Percentiles rank a stretch among this genome's conserved stretches.
phyloP scores from a whole-genome alignment of 2,329 filamentous ascomycete species.

The Fusarium sp. region DNA sequence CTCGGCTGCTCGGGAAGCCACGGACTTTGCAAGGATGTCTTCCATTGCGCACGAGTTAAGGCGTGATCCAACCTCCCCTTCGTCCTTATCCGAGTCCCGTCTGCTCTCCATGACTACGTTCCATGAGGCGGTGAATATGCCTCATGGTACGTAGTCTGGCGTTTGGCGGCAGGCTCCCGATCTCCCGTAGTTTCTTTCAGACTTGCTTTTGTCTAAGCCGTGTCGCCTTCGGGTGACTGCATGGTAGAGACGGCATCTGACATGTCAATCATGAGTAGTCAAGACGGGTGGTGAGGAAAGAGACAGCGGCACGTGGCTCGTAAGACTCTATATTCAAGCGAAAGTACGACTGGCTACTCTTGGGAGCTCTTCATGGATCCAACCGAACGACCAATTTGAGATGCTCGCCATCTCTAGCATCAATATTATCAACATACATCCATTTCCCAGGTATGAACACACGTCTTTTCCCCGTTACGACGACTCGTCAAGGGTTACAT shows the following conservation, averaged over 20 bases:
- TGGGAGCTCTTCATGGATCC: not conserved
- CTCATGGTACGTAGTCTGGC: not conserved
- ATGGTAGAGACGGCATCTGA: conserved; percentile 32
- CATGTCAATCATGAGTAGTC: conserved; percentile 35
- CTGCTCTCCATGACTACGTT: conserved; percentile 4
- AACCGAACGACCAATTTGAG: not conserved
- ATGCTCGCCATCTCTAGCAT: not conserved
- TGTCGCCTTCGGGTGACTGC: conserved; percentile 28
- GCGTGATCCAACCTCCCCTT: conserved; percentile 25
- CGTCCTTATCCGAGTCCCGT: conserved; percentile 16
- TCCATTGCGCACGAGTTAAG: conserved; percentile 28
- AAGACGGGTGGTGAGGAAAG: conserved; percentile 31
- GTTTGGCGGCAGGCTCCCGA: not conserved
- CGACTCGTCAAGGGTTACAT: not conserved
- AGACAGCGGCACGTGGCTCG: conserved; percentile 28
- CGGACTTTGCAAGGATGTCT: conserved; percentile 24
- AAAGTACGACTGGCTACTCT: conserved; percentile 19
- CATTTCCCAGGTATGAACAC: conserved; percentile 16
- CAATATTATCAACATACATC: conserved; percentile 9
- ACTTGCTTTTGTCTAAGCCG: conserved; percentile 18
- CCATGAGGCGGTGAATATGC: conserved; percentile 5
- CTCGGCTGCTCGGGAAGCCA: conserved; percentile 16
- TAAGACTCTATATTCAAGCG: conserved; percentile 12
- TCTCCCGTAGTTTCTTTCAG: not conserved
- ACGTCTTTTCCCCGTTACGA: not conserved